Conservation (phyloP, 225 moss, liverwort and hornwort genomes). For the Pseudisothecium myosuroides region DNA sequence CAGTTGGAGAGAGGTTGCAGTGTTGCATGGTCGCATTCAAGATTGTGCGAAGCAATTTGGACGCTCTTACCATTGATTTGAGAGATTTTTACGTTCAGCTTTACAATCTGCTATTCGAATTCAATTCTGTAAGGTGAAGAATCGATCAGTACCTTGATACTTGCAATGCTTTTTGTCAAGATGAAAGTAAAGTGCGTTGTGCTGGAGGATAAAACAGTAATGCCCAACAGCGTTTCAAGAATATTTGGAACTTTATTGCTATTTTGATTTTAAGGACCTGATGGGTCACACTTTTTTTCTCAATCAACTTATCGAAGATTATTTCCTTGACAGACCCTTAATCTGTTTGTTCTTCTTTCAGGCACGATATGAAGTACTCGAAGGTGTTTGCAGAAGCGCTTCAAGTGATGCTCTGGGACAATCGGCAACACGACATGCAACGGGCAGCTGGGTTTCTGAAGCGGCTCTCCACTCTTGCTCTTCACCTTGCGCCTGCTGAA, state of each 20-base stretch:
- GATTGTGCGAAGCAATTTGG: slow-evolving; percentile 86
- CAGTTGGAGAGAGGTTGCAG: slow-evolving; percentile 82
- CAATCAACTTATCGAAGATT: not conserved
- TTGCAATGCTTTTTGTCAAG: not conserved
- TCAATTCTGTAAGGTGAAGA: slow-evolving; percentile 63
- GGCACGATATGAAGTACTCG: slow-evolving; percentile 48
- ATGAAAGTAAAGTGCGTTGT: not conserved
- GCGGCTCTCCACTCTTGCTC: slow-evolving; percentile 74
- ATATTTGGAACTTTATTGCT: not conserved
- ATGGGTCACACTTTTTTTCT: not conserved
- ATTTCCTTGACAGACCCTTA: not conserved
- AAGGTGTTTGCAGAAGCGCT: slow-evolving; percentile 76
- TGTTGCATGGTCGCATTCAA: slow-evolving; percentile 98
- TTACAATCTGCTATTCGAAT: slow-evolving; percentile 78
- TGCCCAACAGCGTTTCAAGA: not conserved
- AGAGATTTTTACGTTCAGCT: slow-evolving; percentile 87
- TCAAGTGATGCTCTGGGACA: slow-evolving; percentile 86
- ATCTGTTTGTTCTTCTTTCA: slow-evolving; percentile 3
- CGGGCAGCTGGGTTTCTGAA: slow-evolving; percentile 92
- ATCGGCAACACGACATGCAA: slow-evolving; percentile 92
- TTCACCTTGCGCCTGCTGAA: slow-evolving; percentile 82
- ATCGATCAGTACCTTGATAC: not conserved
- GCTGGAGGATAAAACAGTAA: not conserved
- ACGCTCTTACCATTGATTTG: slow-evolving; percentile 89
- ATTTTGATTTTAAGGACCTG: not conserved